phyloP scores from a whole-genome alignment of 2,329 filamentous ascomycete species.

The Colletotrichum ledebouriae region DNA sequence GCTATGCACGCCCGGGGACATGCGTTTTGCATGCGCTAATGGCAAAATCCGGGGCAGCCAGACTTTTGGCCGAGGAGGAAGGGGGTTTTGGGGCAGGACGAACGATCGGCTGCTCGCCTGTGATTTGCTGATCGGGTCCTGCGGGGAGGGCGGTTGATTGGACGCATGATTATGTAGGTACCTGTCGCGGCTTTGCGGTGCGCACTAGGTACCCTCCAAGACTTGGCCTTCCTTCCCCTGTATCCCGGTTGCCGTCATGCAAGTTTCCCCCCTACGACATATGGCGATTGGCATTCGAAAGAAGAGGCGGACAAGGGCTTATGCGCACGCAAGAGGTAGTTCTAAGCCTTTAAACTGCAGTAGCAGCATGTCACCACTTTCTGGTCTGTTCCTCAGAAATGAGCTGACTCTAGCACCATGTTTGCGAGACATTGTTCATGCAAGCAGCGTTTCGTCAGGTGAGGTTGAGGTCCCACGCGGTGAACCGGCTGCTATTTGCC shows the following conservation, averaged over 20 bases:
- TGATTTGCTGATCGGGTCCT: conserved; percentile 40
- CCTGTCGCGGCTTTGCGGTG: conserved; percentile 17
- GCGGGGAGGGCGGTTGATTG: conserved; percentile 33
- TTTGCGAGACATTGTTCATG: conserved; percentile 36
- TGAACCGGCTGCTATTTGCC: neutral
- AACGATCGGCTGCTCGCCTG: conserved; percentile 29
- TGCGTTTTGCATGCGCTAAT: conserved; percentile 39
- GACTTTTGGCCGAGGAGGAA: conserved; percentile 21
- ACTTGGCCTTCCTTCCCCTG: neutral
- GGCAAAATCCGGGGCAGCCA: conserved; percentile 41
- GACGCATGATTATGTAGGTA: conserved; percentile 40
- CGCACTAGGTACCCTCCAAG: conserved; percentile 17
- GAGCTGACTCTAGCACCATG: conserved; percentile 38
- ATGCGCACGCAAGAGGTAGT: conserved; percentile 17
- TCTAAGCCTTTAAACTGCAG: conserved; percentile 22
- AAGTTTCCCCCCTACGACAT: neutral
- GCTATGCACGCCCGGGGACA: conserved; percentile 15
- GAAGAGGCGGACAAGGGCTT: neutral
- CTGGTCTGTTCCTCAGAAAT: neutral
- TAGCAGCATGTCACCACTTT: no score
- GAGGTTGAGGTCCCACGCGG: conserved; percentile 5
- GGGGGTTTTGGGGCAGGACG: neutral
- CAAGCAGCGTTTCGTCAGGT: conserved; percentile 21
- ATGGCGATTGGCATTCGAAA: neutral
- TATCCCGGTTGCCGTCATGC: conserved; percentile 9